These are phyloP conservation scores for Chaetomium tenue DNA, from an alignment of 495 filamentous ascomycete species.

Conservation along the genomic window DNA sequence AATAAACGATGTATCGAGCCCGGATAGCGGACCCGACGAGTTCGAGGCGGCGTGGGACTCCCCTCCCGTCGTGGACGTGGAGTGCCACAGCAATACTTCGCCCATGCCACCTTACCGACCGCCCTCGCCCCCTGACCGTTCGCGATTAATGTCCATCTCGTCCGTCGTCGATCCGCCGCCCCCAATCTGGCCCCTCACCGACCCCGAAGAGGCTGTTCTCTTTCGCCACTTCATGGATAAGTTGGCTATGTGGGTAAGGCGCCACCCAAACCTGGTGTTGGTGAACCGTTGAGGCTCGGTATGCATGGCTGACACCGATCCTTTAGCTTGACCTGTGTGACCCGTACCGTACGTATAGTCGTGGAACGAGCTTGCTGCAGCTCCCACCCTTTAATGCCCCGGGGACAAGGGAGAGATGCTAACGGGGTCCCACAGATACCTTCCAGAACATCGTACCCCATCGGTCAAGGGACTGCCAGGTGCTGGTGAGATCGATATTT, in stretches of 20 bases:
- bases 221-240: constrained; percentile 51
- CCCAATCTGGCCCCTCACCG: constrained; percentile 39
- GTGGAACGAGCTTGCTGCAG: not conserved
- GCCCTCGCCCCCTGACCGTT: constrained; percentile 26
- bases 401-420: not conserved
- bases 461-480: constrained; percentile 48
- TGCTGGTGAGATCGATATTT: constrained; percentile 58
- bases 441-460: constrained; percentile 56
- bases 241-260: constrained; percentile 50
- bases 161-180: constrained; percentile 6
- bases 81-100: constrained; percentile 1
- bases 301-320: not conserved
- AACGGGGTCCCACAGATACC: constrained; percentile 34
- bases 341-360: constrained; percentile 28
- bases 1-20: constrained; percentile 25
- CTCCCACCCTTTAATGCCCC: not conserved
- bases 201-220: constrained; percentile 42
- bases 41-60: constrained; percentile 21
- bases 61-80: constrained; percentile 10
- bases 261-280: not conserved
- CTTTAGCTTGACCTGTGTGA: constrained; percentile 59
- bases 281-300: not conserved
- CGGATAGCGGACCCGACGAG: constrained; percentile 26
- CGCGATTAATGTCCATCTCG: constrained; percentile 16
- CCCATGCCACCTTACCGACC: not conserved